Base-by-base conservation (phyloP, 2,329 filamentous ascomycete species). In the Ceratocystis smalleyi region DNA sequence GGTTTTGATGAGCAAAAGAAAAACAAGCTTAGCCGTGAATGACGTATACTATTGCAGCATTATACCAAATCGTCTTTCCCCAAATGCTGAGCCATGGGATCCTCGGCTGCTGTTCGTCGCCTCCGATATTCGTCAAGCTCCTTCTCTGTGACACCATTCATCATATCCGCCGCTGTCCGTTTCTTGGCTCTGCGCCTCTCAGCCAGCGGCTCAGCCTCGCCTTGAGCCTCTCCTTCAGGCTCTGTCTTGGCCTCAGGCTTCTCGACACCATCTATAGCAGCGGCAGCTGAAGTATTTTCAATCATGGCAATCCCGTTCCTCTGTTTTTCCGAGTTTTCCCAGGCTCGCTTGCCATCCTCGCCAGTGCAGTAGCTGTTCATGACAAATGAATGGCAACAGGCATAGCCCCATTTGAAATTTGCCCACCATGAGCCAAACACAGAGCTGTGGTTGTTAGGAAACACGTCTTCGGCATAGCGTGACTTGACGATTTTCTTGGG, bases 311-410 rank as follows among this genome's bases (percentile, higher is more conserved):
- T 76, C 22, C 81, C 80, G 1, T 73, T 76, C n/a, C 79, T 74
- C 71, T 80, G 83, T 69, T 72, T 77, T 68, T 94, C 85, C 0
- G 89, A 85, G 65, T 88, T 86, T 69, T 91, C 86, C 74, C 89
- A 91, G 0, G 90, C 91, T 67, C 77, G 77, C 73, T 85, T 95
- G 43, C 94, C 94, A 66, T 88, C 89, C 67, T 94, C 89, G 30
- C 94, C 94, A 0, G 92, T 97, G 74, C 94, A 99, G 71, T 97
- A 99, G 71, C 91, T 96, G 75, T 99, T 97, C 76, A 95, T 96
- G 68, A 95, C 83, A 24, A 85, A 86, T 0, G 91, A 96, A 73
- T 95, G 91, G 77, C 94, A 99, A 74, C 94, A 99, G 24, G 88
- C 83, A 74, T 96, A 99, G 1, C 94, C 94, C 94, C 94, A 99